Percentiles rank a stretch among this genome's conserved stretches.
These are phyloP conservation scores for Truncatella angustata DNA, from an alignment of 2,329 filamentous ascomycete genomes.

Conservation along the genomic window DNA sequence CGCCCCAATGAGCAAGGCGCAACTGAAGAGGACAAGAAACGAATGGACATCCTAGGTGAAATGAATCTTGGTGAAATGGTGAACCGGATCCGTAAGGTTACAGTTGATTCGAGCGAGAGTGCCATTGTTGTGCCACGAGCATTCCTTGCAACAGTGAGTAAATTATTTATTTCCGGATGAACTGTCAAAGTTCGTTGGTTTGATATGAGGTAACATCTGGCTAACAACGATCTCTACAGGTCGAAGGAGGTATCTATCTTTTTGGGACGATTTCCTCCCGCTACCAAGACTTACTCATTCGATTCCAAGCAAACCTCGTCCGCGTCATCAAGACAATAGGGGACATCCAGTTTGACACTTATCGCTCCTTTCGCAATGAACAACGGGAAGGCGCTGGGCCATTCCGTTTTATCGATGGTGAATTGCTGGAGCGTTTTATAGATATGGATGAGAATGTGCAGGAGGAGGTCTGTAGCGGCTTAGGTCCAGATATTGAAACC, in stretches of 20 bases:
- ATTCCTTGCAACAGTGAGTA: conserved; percentile 81
- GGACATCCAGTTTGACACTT: conserved; percentile 71
- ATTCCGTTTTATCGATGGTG: conserved; percentile 86
- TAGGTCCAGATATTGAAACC: conserved; percentile 60
- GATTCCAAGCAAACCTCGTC: conserved; percentile 72
- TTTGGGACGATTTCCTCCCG: conserved; percentile 74
- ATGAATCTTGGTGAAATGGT: conserved; percentile 90
- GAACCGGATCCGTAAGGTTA: conserved; percentile 77
- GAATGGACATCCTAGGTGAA: conserved; percentile 74
- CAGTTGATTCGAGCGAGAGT: conserved; percentile 61
- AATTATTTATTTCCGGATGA: background rate
- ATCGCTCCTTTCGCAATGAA: conserved; percentile 77
- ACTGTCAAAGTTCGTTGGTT: no score
- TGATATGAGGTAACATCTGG: no score
- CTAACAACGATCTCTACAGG: no score
- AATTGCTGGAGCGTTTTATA: conserved; percentile 83
- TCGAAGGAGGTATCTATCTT: conserved; percentile 89
- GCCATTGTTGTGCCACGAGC: conserved; percentile 76
- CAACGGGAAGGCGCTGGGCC: conserved; percentile 72
- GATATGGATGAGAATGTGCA: conserved; percentile 62
- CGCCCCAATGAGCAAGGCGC: conserved; percentile 70
- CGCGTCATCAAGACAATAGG: conserved; percentile 67
- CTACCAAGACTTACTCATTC: conserved; percentile 77
- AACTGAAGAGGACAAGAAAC: conserved; percentile 68
- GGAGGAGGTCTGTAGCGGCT: conserved; percentile 50